A percentile compares a stretch with the other conserved stretches of the same genome.
These are phyloP conservation scores for Arabis alpina DNA, from an alignment of 345 rosid species.

Conservation along the genomic window DNA sequence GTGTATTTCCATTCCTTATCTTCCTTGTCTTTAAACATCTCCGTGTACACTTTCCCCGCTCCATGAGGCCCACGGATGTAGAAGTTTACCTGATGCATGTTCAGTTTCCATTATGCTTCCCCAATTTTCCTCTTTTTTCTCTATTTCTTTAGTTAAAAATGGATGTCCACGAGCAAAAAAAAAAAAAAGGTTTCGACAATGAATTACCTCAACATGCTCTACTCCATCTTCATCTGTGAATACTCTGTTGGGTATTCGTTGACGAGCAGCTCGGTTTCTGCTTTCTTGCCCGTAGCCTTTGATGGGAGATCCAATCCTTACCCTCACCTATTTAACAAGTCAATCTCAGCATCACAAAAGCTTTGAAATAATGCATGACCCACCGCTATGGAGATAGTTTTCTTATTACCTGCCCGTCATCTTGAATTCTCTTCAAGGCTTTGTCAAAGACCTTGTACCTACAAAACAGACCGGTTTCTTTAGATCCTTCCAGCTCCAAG, in stretches of 20 bases:
- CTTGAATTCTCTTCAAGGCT: conserved; percentile 88
- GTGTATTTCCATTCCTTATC: conserved; percentile 91
- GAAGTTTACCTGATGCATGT: conserved; percentile 64
- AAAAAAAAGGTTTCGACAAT: background rate
- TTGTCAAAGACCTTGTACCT: conserved; percentile 90
- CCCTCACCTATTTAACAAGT: conserved; percentile 66
- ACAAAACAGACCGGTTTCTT: conserved; percentile 28
- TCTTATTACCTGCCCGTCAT: conserved; percentile 76
- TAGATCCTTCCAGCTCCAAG: conserved; percentile 18
- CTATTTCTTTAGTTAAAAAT: background rate
- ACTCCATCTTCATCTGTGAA: conserved; percentile 93
- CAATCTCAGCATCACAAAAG: conserved; percentile 8
- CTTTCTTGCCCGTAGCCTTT: conserved; percentile 97
- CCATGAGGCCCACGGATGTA: conserved; percentile 92
- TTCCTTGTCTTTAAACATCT: conserved; percentile 88
- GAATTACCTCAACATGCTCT: conserved; percentile 85
- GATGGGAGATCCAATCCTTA: conserved; percentile 95
- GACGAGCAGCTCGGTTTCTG: conserved; percentile 96
- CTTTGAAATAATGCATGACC: conserved; percentile 6
- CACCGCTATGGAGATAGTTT: background rate
- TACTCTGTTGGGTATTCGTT: conserved; percentile 77
- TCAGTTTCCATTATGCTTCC: background rate
- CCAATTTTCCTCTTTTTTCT: background rate
- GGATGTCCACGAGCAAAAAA: background rate
- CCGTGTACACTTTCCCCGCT: conserved; percentile 83